A percentile compares a stretch with the other conserved stretches of the same genome.
phyloP scores from a whole-genome alignment of 495 filamentous ascomycete genomes.

The Melanomma pulvis-pyrius region DNA sequence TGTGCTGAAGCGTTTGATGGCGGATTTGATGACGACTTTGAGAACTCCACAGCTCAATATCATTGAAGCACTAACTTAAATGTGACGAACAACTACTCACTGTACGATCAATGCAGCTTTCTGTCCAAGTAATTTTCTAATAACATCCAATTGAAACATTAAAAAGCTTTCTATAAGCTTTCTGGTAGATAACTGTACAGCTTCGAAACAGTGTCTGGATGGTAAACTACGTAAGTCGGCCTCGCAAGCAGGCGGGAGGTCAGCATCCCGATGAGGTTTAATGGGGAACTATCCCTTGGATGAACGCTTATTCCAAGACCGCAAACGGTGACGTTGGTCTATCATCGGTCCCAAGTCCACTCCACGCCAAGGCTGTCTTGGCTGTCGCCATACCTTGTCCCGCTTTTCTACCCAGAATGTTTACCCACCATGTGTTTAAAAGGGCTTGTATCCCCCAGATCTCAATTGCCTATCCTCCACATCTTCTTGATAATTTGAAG shows the following conservation, averaged over 20 bases:
- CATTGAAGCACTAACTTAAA: no score
- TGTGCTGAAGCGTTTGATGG: background rate
- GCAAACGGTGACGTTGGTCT: constrained; percentile 1
- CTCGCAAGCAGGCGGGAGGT: no score
- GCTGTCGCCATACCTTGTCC: constrained; percentile 22
- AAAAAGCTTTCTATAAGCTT: background rate
- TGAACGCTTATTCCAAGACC: background rate
- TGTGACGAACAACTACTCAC: no score
- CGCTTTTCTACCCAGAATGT: background rate
- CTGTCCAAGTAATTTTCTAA: no score
- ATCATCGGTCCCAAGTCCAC: constrained; percentile 13
- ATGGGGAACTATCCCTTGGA: background rate
- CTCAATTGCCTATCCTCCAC: constrained; percentile 24
- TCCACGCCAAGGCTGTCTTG: constrained; percentile 21
- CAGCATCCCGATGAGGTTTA: background rate
- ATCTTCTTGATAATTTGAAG: constrained; percentile 3
- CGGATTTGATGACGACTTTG: no score
- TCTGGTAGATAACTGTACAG: background rate
- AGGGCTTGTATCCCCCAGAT: constrained; percentile 20
- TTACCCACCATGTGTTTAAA: constrained; percentile 4
- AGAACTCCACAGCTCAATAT: no score
- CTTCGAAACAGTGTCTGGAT: background rate
- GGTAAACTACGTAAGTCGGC: background rate
- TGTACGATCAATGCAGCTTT: no score
- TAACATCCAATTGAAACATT: background rate